Conservation (phyloP, 192 early-diverging fungal species). For the Coemansia sp. region DNA sequence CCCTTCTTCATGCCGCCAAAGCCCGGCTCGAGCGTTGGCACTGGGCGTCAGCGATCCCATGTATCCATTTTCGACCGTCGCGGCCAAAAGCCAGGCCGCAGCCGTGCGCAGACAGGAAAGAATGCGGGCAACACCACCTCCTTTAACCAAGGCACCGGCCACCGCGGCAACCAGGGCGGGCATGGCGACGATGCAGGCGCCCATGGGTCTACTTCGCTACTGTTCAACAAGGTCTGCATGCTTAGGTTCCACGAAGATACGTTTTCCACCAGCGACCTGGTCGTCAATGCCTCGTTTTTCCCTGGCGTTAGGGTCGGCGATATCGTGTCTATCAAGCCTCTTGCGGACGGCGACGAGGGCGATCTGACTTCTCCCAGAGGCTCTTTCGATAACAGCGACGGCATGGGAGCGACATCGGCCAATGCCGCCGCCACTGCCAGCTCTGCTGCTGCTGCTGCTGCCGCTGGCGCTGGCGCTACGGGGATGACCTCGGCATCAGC, state of each 20-base stretch:
- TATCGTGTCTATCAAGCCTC: constrained; percentile 39
- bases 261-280: constrained; percentile 36
- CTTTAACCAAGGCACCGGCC: constrained; percentile 1
- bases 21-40: not conserved
- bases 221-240: constrained; percentile 45
- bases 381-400: constrained; percentile 26
- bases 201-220: constrained; percentile 4
- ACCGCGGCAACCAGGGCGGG: constrained; percentile 8
- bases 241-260: constrained; percentile 44
- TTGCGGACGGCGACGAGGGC: constrained; percentile 19
- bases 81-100: constrained; percentile 27
- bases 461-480: not conserved
- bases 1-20: constrained; percentile 24
- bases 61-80: constrained; percentile 47
- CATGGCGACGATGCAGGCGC: constrained; percentile 24
- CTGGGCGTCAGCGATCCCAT: constrained; percentile 12
- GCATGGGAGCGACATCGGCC: not conserved
- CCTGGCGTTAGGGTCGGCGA: constrained; percentile 49
- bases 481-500: not conserved
- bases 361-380: constrained; percentile 25
- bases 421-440: no score
- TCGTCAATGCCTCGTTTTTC: constrained; percentile 47
- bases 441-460: constrained; percentile 12
- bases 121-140: constrained; percentile 5
- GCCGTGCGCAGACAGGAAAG: constrained; percentile 23